Conservation (phyloP, 495 filamentous ascomycete genomes). For the Aspergillus baeticus region DNA sequence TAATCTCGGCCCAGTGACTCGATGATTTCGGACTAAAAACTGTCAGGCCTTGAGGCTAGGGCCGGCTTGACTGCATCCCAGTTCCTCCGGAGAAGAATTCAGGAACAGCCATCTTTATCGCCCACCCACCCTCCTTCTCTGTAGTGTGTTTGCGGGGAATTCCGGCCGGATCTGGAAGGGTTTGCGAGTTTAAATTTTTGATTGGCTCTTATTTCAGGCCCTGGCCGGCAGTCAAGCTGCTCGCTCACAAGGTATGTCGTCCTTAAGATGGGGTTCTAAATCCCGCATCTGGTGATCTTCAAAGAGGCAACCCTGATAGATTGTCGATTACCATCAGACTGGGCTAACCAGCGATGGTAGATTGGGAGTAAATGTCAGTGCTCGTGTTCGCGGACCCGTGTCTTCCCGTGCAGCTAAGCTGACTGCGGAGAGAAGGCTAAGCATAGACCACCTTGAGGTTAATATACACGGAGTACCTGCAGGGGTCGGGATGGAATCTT, state of each 20-base stretch:
- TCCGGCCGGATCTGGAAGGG: slow-evolving; percentile 5
- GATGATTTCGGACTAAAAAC: no score
- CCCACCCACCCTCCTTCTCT: background rate
- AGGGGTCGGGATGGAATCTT: background rate
- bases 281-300: slow-evolving; percentile 1
- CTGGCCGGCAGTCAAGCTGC: background rate
- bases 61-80: background rate
- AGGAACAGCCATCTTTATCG: slow-evolving; percentile 1
- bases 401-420: slow-evolving; percentile 7
- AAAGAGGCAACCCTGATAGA: background rate
- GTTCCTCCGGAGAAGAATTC: background rate
- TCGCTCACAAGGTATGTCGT: background rate
- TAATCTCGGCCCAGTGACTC: no score
- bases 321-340: background rate
- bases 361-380: background rate
- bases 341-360: background rate
- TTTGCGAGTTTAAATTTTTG: background rate
- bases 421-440: background rate
- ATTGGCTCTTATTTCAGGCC: background rate
- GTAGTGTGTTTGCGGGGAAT: slow-evolving; percentile 1
- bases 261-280: background rate
- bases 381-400: slow-evolving; percentile 4
- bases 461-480: background rate
- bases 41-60: no score
- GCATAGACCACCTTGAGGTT: background rate